A percentile compares a stretch with the other conserved stretches of the same genome.
Conservation (phyloP, 2,329 filamentous ascomycete species). For the Colletotrichum sp. region DNA sequence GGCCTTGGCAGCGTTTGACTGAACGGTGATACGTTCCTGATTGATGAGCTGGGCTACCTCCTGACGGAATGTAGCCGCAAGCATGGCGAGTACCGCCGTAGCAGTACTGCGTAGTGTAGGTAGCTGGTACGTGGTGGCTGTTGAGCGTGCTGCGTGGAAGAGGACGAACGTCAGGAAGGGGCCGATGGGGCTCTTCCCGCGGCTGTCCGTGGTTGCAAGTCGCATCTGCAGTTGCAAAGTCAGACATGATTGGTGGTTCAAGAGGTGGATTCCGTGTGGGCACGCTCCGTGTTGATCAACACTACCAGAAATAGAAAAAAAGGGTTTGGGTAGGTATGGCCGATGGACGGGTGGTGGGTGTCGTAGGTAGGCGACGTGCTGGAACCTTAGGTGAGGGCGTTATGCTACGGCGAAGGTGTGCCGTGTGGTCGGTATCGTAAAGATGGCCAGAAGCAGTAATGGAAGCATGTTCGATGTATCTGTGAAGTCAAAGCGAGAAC, state of each 20-base stretch:
- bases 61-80: not conserved
- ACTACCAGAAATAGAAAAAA: not conserved
- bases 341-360: not conserved
- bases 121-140: not conserved
- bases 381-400: not conserved
- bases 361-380: not conserved
- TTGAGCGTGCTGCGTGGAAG: not conserved
- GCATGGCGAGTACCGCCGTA: not conserved
- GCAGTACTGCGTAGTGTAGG: not conserved
- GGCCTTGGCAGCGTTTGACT: conserved; percentile 15
- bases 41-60: conserved; percentile 11
- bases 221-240: not conserved
- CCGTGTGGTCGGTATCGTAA: conserved; percentile 11
- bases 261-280: not conserved
- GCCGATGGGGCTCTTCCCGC: not conserved
- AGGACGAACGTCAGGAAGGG: conserved; percentile 1
- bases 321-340: not conserved
- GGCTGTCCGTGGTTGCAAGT: not conserved
- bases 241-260: not conserved
- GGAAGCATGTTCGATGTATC: conserved; percentile 9
- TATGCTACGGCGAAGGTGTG: conserved; percentile 1
- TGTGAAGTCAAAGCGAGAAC: conserved; percentile 13
- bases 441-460: conserved; percentile 2
- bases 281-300: not conserved
- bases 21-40: conserved; percentile 11